Evolutionary conservation across 129 eudicot genomes (phyloP).

Genomic region (Saussurea involucrata): DNA sequence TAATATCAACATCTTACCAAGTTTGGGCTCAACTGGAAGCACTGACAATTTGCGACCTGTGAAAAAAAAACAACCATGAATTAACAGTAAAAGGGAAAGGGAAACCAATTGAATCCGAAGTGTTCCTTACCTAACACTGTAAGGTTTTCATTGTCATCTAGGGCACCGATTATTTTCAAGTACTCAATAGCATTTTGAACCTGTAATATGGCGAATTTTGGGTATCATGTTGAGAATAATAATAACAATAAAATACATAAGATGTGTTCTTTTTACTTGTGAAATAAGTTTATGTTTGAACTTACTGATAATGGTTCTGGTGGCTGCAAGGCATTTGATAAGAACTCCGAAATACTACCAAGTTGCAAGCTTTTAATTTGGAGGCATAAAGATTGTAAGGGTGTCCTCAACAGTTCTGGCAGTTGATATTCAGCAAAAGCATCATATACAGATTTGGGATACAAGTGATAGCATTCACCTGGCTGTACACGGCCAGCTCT

Average conservation of each 20-base stretch:
- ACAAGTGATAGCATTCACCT: constrained; percentile 91
- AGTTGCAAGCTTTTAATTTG: constrained; percentile 90
- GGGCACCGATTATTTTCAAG: constrained; percentile 87
- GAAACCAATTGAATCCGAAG: neutral
- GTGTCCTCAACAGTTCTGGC: constrained; percentile 95
- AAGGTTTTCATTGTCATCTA: constrained; percentile 88
- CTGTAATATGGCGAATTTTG: constrained; percentile 34
- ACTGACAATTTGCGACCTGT: constrained; percentile 76
- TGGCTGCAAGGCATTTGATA: constrained; percentile 86
- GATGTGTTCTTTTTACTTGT: neutral
- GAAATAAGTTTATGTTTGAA: constrained; percentile 6
- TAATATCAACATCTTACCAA: constrained; percentile 86
- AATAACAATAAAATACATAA: neutral
- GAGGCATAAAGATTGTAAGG: constrained; percentile 87
- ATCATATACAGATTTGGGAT: constrained; percentile 82
- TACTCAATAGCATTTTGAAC: constrained; percentile 90
- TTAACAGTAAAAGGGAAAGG: neutral
- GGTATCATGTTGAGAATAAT: neutral
- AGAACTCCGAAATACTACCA: constrained; percentile 87
- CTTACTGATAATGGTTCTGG: constrained; percentile 94
- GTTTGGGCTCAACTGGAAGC: constrained; percentile 98
- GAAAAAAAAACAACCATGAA: constrained; percentile 1
- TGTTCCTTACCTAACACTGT: constrained; percentile 66
- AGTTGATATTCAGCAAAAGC: constrained; percentile 89
- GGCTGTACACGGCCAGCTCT: constrained; percentile 99